These are phyloP conservation scores for Suillus clintonianus DNA, from an alignment of 768 basidiomycete species.

Conservation along the genomic window DNA sequence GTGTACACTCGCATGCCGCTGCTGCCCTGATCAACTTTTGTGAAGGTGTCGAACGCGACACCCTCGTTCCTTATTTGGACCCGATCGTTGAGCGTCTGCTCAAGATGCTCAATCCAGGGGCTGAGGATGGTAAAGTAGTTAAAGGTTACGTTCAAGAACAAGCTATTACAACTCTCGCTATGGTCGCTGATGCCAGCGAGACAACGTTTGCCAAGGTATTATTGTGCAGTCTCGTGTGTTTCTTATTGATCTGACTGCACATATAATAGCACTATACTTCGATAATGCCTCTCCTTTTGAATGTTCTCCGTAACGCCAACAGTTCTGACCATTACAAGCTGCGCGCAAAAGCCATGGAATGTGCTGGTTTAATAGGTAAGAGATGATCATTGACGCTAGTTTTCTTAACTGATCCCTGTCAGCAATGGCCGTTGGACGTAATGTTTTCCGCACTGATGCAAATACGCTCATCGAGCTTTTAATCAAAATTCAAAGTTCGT, in stretches of 20 bases:
- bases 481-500: conserved; percentile 75
- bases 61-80: conserved; percentile 76
- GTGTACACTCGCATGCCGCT: conserved; percentile 85
- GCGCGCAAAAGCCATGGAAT: conserved; percentile 87
- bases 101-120: conserved; percentile 59
- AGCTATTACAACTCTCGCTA: conserved; percentile 83
- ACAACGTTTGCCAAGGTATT: conserved; percentile 70
- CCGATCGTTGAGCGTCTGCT: conserved; percentile 66
- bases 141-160: conserved; percentile 82
- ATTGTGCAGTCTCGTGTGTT: conserved; percentile 4
- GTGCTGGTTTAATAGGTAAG: conserved; percentile 80
- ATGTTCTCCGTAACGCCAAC: conserved; percentile 73
- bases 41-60: conserved; percentile 77
- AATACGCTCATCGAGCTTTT: conserved; percentile 69
- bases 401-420: conserved; percentile 1
- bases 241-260: conserved; percentile 2
- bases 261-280: conserved; percentile 62
- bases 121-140: conserved; percentile 41
- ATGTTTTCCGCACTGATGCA: conserved; percentile 77
- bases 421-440: conserved; percentile 87
- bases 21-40: conserved; percentile 91
- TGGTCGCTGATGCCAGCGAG: conserved; percentile 88
- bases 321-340: conserved; percentile 66
- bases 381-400: not conserved
- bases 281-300: conserved; percentile 81